Evolutionary conservation across 1,139 yeast species (phyloP).

Genomic region (Candida tropicalis): DNA sequence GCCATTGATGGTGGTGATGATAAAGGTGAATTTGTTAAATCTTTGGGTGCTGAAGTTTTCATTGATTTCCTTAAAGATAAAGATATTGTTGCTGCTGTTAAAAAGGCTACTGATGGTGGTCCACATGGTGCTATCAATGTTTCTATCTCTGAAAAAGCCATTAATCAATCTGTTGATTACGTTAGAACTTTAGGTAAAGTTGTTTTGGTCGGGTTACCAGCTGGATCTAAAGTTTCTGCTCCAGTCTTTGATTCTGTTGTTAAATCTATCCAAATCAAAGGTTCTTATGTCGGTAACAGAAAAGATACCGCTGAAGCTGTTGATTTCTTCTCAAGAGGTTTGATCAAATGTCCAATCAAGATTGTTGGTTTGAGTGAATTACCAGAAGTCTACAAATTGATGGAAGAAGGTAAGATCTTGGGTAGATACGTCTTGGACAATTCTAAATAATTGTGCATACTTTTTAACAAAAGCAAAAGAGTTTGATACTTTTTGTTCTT

Average conservation of each 20-base stretch:
- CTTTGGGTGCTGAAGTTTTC: slow-evolving; percentile 70
- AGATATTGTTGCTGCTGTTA: slow-evolving; percentile 33
- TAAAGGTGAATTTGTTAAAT: slow-evolving; percentile 56
- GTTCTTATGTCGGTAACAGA: slow-evolving; percentile 82
- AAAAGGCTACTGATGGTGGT: slow-evolving; percentile 35
- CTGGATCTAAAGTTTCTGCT: slow-evolving; percentile 63
- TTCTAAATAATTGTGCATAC: slow-evolving; percentile 16
- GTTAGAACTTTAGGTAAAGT: slow-evolving; percentile 77
- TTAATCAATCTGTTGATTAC: slow-evolving; percentile 66
- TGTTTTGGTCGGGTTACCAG: slow-evolving; percentile 81
- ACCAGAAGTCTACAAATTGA: slow-evolving; percentile 59
- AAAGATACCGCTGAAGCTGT: slow-evolving; percentile 79
- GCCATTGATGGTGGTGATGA: slow-evolving; percentile 78
- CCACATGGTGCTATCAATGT: slow-evolving; percentile 83
- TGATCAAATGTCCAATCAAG: slow-evolving; percentile 67
- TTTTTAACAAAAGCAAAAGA: not conserved
- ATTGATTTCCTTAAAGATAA: slow-evolving; percentile 58
- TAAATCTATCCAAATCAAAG: slow-evolving; percentile 64
- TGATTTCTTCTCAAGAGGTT: slow-evolving; percentile 70
- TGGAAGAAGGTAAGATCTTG: slow-evolving; percentile 72
- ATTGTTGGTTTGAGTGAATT: slow-evolving; percentile 66
- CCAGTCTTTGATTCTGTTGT: slow-evolving; percentile 68
- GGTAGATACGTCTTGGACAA: slow-evolving; percentile 75
- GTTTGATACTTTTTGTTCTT: slow-evolving; percentile 1
- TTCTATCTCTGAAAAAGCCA: slow-evolving; percentile 76